A percentile compares a stretch with the other conserved stretches of the same genome.
Conservation (phyloP, 345 rosid genomes). For the Boechera retrofracta region DNA sequence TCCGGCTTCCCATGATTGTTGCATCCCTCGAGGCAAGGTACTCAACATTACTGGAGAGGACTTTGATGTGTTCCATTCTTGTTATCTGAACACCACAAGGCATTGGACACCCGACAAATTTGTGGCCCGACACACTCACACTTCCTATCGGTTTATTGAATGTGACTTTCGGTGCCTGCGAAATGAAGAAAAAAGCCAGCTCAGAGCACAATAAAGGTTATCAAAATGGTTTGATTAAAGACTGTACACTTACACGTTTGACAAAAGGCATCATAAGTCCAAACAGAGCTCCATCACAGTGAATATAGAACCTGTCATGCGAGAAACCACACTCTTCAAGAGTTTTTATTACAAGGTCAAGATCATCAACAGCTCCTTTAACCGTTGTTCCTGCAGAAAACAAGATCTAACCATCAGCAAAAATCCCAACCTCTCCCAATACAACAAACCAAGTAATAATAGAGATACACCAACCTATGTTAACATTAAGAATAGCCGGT, state of each 20-base stretch:
- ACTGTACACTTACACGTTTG: constrained; percentile 64
- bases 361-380: constrained; percentile 98
- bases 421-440: neutral
- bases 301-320: constrained; percentile 85
- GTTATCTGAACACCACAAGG: constrained; percentile 97
- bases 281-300: constrained; percentile 96
- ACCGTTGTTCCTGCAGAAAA: constrained; percentile 79
- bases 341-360: constrained; percentile 87
- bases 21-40: constrained; percentile 97
- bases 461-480: constrained; percentile 65
- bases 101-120: constrained; percentile 98
- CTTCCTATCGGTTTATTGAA: constrained; percentile 96
- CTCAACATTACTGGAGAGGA: constrained; percentile 83
- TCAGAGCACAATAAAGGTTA: neutral
- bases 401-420: constrained; percentile 7
- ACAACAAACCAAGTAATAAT: neutral
- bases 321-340: constrained; percentile 86
- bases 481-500: constrained; percentile 91
- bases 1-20: constrained; percentile 98
- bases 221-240: neutral
- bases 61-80: constrained; percentile 82
- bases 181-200: neutral
- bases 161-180: constrained; percentile 88
- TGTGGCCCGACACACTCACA: constrained; percentile 94
- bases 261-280: constrained; percentile 99